Evolutionary conservation across 169 alveolate genomes (phyloP), one percentile per base, ranked within the genome.

Genomic region (Babesia bigemina): DNA sequence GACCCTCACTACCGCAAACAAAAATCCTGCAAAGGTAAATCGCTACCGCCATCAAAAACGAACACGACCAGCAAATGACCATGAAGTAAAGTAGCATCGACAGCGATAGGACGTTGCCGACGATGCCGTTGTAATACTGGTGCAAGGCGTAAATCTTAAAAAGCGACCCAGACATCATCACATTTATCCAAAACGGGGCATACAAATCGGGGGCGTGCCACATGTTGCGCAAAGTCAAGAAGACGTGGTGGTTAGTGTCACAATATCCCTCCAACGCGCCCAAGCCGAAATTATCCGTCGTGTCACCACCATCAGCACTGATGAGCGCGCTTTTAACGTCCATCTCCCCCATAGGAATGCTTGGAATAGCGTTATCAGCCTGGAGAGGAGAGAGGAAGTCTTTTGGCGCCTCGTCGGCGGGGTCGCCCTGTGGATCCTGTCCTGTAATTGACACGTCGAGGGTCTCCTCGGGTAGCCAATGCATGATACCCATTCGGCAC

Each of bases 111-210:
- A 79, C 14, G 17, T 4, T 14, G 2, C 4, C 47, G 14, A 13
- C 57, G 17, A 10, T 11, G 45, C 58, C 60, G 8, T 13, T 8
- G 22, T 12, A 36, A 21, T 57, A 21, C 44, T 70, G 19, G 57
- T 60, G 45, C 13, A 79, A 13, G 16, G 70, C 58, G 26, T 61
- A 55, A 21, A 60, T 45, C 61, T 36, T 65, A 39, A 79, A 79
- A 42, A 79, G 28, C 28, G 75, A 73, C 0, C 81, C 77, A 16
- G 83, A 22, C 36, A 66, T 48, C 49, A 67, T 44, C 39, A 71
- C 26, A 44, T 71, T 79, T 11, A 79, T 79, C 87, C 87, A 79
- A 19, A 79, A 19, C 45, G 76, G 76, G 10, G 74, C 87, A 22
- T 61, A 79, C 16, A 79, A 56, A 47, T 79, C 87, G 21, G 87